Evolutionary conservation across 805 yeast species (phyloP), one percentile per base, ranked within the genome.

Genomic region (Monosporozyma siamensis): DNA sequence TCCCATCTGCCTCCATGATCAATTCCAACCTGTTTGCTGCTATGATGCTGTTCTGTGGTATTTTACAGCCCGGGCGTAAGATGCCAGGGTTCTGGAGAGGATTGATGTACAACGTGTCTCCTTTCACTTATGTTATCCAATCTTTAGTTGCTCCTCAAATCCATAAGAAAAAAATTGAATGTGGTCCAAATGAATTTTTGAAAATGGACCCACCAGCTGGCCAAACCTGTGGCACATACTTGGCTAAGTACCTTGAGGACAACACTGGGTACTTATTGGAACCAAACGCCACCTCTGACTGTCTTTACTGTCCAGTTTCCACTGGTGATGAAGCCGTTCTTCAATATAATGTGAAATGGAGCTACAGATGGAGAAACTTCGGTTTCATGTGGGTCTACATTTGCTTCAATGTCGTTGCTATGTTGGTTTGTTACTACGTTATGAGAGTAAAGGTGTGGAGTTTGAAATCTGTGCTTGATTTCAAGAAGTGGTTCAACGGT

Each of bases 291-390:
- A 75, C 84, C n/a, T 53, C 64, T 1, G 44, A 54, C 11, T 86
- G 95, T 66, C 49, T 63, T 8, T 82, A 66, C 65, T 86, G 95
- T 64, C 64, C 77, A 29, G 66, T 74, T 53, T 50, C 63, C 11
- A 51, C 59, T 15, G 83, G 90, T 21, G 77, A 85, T 58, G 69
- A 65, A 4, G 87, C 68, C 60, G 74, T 87, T 62, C 63, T 48
- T 0, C 47, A 58, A 61, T 73, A 63, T 48, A 58, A 62, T 43
- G 62, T 69, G 39, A 49, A 48, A 22, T 69, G 66, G 61, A 43
- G 49, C n/a, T 66, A 74, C 52, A 75, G 79, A 65, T 77, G 85
- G 84, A 75, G 83, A 70, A 74, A 79, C 55, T 69, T 69, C 49
- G 85, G 85, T 52, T 68, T 78, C 49, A 65, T 74, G 60, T 64